A percentile compares a stretch with the other conserved stretches of the same genome.
These are phyloP conservation scores for Citrullus mucosospermus DNA, from an alignment of 306 rosid species.

Conservation along the genomic window DNA sequence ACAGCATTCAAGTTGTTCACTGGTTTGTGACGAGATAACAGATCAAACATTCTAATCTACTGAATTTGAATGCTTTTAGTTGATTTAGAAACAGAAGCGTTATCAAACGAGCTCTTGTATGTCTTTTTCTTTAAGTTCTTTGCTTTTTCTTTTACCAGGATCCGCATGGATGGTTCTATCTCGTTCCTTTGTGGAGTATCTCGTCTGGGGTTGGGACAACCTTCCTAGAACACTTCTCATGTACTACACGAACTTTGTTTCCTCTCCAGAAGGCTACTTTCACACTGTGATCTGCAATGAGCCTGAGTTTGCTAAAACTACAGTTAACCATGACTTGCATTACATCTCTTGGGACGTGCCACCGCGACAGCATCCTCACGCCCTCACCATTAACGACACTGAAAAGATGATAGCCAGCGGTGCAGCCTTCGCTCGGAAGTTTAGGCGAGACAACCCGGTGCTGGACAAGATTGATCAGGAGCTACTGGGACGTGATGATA, in stretches of 20 bases:
- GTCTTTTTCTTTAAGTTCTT: background rate
- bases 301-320: slow-evolving; percentile 54
- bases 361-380: slow-evolving; percentile 78
- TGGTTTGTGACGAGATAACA: slow-evolving; percentile 32
- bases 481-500: slow-evolving; percentile 27
- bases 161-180: slow-evolving; percentile 96
- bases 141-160: slow-evolving; percentile 28
- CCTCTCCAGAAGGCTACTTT: slow-evolving; percentile 95
- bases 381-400: slow-evolving; percentile 61
- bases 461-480: slow-evolving; percentile 56
- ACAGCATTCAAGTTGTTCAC: slow-evolving; percentile 78
- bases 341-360: slow-evolving; percentile 84
- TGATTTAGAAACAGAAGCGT: background rate
- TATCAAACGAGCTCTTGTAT: background rate
- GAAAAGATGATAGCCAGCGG: slow-evolving; percentile 54
- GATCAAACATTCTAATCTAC: background rate
- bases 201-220: slow-evolving; percentile 93
- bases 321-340: slow-evolving; percentile 69
- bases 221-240: slow-evolving; percentile 84
- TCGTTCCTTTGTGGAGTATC: slow-evolving; percentile 59
- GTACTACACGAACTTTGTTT: slow-evolving; percentile 85
- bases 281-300: slow-evolving; percentile 83
- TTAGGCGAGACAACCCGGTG: slow-evolving; percentile 35
- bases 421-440: slow-evolving; percentile 82
- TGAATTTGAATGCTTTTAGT: background rate